phyloP scores from a whole-genome alignment of 495 filamentous ascomycete genomes.

The Neurospora pannonica region DNA sequence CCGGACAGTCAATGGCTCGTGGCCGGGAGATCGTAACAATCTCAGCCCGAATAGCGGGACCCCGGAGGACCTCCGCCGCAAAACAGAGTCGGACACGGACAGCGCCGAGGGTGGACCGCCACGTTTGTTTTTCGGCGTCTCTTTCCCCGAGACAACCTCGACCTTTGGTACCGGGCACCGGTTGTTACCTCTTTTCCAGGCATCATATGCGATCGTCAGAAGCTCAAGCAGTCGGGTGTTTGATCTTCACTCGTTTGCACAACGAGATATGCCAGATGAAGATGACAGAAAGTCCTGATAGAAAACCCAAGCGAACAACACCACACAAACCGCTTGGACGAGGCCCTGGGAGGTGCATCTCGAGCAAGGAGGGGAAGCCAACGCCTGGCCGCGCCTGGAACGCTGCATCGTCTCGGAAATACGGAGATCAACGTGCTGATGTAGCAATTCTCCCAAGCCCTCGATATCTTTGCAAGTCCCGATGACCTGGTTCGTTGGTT shows the following conservation, averaged over 20 bases:
- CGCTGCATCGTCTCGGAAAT: background rate
- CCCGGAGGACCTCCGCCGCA: background rate
- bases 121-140: background rate
- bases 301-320: background rate
- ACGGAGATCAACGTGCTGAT: background rate
- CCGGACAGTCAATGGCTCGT: background rate
- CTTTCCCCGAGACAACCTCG: background rate
- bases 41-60: background rate
- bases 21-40: background rate
- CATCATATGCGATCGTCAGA: background rate
- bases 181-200: background rate
- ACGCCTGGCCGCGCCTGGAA: background rate
- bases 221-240: background rate
- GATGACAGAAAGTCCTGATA: background rate
- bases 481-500: background rate
- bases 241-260: background rate
- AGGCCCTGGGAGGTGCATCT: background rate
- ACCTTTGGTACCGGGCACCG: background rate
- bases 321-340: background rate
- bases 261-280: background rate
- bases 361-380: background rate
- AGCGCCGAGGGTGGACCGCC: background rate
- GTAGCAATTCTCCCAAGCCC: background rate
- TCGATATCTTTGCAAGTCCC: background rate
- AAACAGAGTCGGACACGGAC: background rate